Conservation (phyloP, 169 alveolate species). For the Cryptosporidium felis region DNA sequence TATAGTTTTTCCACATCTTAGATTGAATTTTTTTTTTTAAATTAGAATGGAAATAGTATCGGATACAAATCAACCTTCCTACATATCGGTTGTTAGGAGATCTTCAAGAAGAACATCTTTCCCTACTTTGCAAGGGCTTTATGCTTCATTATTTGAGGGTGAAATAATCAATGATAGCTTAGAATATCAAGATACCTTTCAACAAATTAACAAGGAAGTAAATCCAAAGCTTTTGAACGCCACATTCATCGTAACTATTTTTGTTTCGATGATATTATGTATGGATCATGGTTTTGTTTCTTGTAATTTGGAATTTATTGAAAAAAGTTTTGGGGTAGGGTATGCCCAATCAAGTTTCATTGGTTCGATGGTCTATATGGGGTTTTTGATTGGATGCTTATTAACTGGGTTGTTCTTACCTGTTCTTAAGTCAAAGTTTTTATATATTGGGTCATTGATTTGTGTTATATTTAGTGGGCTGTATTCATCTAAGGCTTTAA, state of each 20-base stretch:
- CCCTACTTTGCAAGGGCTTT: conserved; percentile 69
- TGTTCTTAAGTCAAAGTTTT: conserved; percentile 28
- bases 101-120: conserved; percentile 66
- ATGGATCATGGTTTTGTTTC: conserved; percentile 66
- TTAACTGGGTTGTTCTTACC: conserved; percentile 61
- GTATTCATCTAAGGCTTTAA: conserved; percentile 34
- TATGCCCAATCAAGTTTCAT: conserved; percentile 64
- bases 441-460: conserved; percentile 10
- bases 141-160: conserved; percentile 42
- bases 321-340: conserved; percentile 55
- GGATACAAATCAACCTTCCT: neutral
- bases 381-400: conserved; percentile 57
- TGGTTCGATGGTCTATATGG: conserved; percentile 68
- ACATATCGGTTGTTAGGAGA: conserved; percentile 42
- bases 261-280: conserved; percentile 43
- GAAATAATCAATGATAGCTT: conserved; percentile 28
- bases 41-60: neutral
- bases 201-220: neutral
- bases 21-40: neutral
- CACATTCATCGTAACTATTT: neutral
- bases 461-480: neutral
- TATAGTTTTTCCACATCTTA: neutral
- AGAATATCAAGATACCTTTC: neutral
- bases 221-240: conserved; percentile 10
- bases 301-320: conserved; percentile 42